These are phyloP conservation scores for Solanum tarijense DNA, from an alignment of 257 asterid species.

Conservation along the genomic window DNA sequence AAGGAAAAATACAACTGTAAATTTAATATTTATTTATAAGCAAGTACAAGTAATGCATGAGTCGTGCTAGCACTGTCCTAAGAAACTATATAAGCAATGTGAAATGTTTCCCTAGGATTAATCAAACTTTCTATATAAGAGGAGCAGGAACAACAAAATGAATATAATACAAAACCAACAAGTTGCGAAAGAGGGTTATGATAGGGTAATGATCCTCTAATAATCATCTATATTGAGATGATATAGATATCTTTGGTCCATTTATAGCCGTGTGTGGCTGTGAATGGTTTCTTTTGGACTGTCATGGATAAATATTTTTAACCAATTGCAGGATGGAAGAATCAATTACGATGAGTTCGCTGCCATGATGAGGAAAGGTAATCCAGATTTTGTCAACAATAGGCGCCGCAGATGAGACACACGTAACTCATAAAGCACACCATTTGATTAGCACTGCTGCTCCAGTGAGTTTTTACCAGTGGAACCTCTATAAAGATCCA, in stretches of 20 bases:
- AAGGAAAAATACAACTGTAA: background rate
- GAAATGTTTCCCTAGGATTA: background rate
- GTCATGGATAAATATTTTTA: background rate
- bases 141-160: background rate
- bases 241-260: background rate
- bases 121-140: background rate
- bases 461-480: background rate
- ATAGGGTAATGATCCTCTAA: background rate
- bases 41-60: background rate
- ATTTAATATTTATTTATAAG: background rate
- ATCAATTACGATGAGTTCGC: conserved; percentile 83
- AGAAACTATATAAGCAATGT: background rate
- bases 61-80: background rate
- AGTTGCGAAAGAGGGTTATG: background rate
- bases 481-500: background rate
- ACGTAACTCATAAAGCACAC: background rate
- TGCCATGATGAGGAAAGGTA: conserved; percentile 84
- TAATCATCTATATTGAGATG: background rate
- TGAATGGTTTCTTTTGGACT: background rate
- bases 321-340: conserved; percentile 64
- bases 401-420: conserved; percentile 51
- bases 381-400: conserved; percentile 46
- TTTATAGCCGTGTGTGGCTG: background rate
- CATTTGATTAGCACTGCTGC: background rate
- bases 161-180: background rate